Base-by-base conservation (phyloP, 805 yeast species). In the Candida fluviatilis region DNA sequence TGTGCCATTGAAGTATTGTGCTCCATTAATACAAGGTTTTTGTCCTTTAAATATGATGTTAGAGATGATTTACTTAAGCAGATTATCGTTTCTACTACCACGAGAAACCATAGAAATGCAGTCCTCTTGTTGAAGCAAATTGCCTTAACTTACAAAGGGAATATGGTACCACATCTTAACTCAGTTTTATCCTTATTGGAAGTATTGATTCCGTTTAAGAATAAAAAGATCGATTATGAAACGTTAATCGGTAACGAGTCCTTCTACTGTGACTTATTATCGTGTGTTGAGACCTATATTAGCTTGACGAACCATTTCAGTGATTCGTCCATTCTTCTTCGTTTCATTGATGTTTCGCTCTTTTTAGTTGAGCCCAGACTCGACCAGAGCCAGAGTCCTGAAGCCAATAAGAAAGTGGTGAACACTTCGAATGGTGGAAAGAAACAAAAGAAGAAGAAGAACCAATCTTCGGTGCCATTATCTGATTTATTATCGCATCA, bases 401-500 rank as follows among this genome's bases (percentile, higher is more conserved):
- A 18, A 30, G 21, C 28, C 16, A 21, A n/a, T n/a, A n/a, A n/a
- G n/a, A n/a, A n/a, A n/a, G n/a, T n/a, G n/a, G n/a, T n/a, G n/a
- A 18, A 35, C 11, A 16, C 7, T 15, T 37, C 31, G 12, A 31
- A 23, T 19, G 42, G 40, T n/a, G n/a, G n/a, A n/a, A 66, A 64
- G 40, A 64, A 65, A 47, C 59, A 54, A 38, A 56, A 69, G 36
- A 73, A 64, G 50, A 70, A 69, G 49, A 75, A 69, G 45, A 58
- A 54, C 33, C 58, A 60, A 27, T 59, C 58, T 13, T 46, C 75
- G 1, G 66, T 69, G 18, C 78, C 88, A 3, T 59, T 82, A 44
- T 75, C 90, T 6, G 95, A 84, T 60, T 54, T 83, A 21, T 64
- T 82, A 34, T 78, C 89, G 1, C 85, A 83, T 55, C 69, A 80